phyloP scores from a whole-genome alignment of 2,329 filamentous ascomycete genomes.

The Chrysoporthe austroafricana region DNA sequence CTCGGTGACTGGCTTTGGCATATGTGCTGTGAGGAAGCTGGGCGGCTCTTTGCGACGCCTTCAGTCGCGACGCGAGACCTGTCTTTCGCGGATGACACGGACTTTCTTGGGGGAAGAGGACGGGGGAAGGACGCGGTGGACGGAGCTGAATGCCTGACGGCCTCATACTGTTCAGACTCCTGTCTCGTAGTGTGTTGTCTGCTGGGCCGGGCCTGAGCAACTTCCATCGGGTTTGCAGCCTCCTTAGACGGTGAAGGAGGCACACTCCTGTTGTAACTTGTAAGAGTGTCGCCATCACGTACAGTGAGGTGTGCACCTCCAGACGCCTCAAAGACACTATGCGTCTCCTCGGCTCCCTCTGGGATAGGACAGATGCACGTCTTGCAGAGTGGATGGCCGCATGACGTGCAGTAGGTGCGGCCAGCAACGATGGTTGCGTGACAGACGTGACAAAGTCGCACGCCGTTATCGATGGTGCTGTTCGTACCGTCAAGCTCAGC shows the following conservation, averaged over 20 bases:
- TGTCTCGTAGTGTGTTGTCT: not conserved
- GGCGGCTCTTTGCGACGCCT: slow-evolving; percentile 21
- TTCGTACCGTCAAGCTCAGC: slow-evolving; percentile 39
- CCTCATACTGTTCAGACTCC: not conserved
- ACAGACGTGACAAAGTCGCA: slow-evolving; percentile 55
- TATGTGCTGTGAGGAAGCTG: not conserved
- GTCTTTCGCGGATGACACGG: slow-evolving; percentile 23
- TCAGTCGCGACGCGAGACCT: slow-evolving; percentile 35
- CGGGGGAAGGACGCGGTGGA: not conserved
- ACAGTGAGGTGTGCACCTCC: slow-evolving; percentile 25
- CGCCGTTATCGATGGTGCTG: slow-evolving; percentile 3
- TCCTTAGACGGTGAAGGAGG: slow-evolving; percentile 14
- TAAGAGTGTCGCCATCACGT: slow-evolving; percentile 27
- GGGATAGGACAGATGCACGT: slow-evolving; percentile 48
- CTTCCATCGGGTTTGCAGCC: slow-evolving; percentile 9
- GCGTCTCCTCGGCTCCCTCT: slow-evolving; percentile 30
- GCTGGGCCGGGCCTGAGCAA: not conserved
- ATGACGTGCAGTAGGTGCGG: slow-evolving; percentile 48
- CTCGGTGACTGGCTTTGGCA: slow-evolving; percentile 7
- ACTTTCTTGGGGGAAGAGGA: slow-evolving; percentile 9
- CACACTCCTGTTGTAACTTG: slow-evolving; percentile 28
- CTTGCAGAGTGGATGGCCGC: slow-evolving; percentile 55
- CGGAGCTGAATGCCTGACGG: not conserved
- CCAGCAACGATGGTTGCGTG: slow-evolving; percentile 42
- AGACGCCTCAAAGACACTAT: slow-evolving; percentile 30